A percentile compares a stretch with the other conserved stretches of the same genome.
phyloP scores from a whole-genome alignment of 208 protist species.

The Crithidia sp. region DNA sequence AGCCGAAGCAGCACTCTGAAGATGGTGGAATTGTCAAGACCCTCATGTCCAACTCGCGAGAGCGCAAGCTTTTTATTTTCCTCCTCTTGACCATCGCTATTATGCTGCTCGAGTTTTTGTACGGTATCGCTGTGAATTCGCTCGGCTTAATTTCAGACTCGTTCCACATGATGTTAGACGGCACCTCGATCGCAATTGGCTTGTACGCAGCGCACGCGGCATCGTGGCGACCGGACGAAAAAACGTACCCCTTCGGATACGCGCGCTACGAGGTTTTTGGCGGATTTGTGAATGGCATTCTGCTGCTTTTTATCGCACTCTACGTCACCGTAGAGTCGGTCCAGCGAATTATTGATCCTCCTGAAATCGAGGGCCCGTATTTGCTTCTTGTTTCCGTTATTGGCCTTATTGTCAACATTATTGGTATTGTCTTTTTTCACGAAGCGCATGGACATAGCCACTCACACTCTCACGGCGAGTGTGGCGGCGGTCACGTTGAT shows the following conservation, averaged over 20 bases:
- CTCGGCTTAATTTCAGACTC: conserved; percentile 95
- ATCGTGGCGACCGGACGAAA: conserved; percentile 85
- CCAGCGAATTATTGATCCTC: conserved; percentile 78
- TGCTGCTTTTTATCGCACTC: conserved; percentile 80
- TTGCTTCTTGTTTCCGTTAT: conserved; percentile 82
- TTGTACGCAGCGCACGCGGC: conserved; percentile 93
- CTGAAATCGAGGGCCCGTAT: conserved; percentile 74
- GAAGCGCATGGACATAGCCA: conserved; percentile 64
- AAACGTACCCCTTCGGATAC: conserved; percentile 85
- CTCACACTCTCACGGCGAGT: conserved; percentile 47
- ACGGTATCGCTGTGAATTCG: conserved; percentile 78
- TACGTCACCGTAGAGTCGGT: conserved; percentile 85
- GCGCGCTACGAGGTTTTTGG: conserved; percentile 81
- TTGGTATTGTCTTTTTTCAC: conserved; percentile 88
- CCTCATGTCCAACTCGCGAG: conserved; percentile 32
- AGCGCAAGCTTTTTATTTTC: conserved; percentile 72
- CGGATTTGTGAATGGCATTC: conserved; percentile 88
- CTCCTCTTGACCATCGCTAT: conserved; percentile 70
- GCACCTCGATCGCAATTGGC: conserved; percentile 93
- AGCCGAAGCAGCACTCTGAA: conserved; percentile 4
- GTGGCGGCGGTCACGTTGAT: conserved; percentile 43
- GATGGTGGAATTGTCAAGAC: conserved; percentile 8
- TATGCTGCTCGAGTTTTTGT: conserved; percentile 87
- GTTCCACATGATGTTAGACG: conserved; percentile 98
- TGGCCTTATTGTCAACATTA: conserved; percentile 84